Conservation (phyloP, 331 rosid genomes). For the Pyrus hybrid region DNA sequence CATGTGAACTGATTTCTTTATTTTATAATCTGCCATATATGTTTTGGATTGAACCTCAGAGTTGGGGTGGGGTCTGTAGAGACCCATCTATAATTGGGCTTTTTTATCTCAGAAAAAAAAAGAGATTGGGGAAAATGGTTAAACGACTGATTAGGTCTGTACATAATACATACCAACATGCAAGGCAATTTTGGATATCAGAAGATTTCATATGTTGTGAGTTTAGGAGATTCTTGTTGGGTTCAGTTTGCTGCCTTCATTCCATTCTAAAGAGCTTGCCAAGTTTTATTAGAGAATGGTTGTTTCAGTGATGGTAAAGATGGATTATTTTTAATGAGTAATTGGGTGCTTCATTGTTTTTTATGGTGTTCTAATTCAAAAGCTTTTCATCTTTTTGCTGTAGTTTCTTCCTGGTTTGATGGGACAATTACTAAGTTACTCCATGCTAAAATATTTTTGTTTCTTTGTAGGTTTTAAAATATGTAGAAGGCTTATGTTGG, state of each 20-base stretch:
- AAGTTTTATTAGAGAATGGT: too few relatives aligned
- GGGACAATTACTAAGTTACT: background rate
- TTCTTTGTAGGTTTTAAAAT: conserved; percentile 67
- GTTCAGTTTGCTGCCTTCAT: background rate
- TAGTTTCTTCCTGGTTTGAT: background rate
- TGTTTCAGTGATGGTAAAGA: too few relatives aligned
- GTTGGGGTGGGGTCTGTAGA: background rate
- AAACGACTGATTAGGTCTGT: background rate
- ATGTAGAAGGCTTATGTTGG: conserved; percentile 98
- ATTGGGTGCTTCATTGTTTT: background rate
- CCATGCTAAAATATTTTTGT: background rate
- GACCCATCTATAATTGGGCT: background rate
- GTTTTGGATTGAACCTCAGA: background rate
- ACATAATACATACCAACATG: too few relatives aligned
- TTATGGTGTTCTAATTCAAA: background rate
- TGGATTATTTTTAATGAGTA: too few relatives aligned
- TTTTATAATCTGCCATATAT: too few relatives aligned
- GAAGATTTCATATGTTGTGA: background rate
- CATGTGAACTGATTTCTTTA: background rate
- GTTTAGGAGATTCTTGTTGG: background rate
- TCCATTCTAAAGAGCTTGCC: background rate
- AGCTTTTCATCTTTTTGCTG: background rate
- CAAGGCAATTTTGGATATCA: background rate
- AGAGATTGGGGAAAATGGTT: background rate
- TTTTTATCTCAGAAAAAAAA: background rate